A percentile compares a stretch with the other conserved stretches of the same genome.
These are phyloP conservation scores for Triticum turgidum DNA, from an alignment of 176 grass and related monocot genomes.

Conservation along the genomic window DNA sequence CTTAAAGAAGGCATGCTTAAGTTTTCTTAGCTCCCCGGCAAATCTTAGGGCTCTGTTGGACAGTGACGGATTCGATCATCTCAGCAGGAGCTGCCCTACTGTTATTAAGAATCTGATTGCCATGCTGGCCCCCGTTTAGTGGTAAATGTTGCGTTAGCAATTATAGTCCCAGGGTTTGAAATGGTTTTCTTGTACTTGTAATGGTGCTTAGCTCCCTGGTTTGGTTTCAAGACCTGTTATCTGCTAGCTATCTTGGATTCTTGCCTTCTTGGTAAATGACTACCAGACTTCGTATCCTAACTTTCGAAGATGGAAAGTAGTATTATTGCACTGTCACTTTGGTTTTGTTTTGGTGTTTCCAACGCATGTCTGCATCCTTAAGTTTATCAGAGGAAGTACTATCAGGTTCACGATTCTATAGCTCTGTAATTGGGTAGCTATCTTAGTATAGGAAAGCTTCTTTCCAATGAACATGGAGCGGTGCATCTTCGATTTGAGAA, in stretches of 20 bases:
- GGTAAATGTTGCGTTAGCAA: neutral
- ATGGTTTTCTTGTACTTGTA: neutral
- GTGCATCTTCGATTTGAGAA: too few relatives aligned
- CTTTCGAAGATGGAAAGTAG: neutral
- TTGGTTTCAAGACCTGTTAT: neutral
- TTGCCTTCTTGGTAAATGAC: too few relatives aligned
- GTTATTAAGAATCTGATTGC: neutral
- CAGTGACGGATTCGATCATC: neutral
- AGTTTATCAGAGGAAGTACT: neutral
- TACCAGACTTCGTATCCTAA: too few relatives aligned
- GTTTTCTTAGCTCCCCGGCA: neutral
- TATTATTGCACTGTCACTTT: neutral
- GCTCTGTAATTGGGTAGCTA: too few relatives aligned
- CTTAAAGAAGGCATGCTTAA: neutral
- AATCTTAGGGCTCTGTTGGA: neutral
- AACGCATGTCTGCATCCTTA: neutral
- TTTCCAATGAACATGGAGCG: too few relatives aligned
- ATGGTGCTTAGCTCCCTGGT: neutral
- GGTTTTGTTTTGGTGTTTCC: too few relatives aligned
- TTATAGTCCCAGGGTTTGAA: neutral
- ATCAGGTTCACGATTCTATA: too few relatives aligned
- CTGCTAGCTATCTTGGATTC: too few relatives aligned
- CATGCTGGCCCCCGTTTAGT: neutral
- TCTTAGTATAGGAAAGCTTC: too few relatives aligned
- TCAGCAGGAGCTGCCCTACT: neutral